Percentiles rank a stretch among this genome's conserved stretches.
Conservation (phyloP, 2,329 filamentous ascomycete genomes). For the Huntiella decipiens region DNA sequence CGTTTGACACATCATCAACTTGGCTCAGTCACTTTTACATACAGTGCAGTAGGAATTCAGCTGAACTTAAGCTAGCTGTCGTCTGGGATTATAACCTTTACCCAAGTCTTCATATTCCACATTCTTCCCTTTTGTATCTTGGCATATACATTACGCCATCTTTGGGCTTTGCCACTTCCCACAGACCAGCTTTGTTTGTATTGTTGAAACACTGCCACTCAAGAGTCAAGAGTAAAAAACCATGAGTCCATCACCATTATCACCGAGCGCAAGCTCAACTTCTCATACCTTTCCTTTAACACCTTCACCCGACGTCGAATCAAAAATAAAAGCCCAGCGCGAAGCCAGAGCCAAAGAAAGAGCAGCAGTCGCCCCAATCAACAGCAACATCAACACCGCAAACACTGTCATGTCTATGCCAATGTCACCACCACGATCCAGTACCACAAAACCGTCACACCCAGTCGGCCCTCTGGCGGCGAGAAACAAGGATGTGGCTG, state of each 20-base stretch:
- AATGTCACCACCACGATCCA: background rate
- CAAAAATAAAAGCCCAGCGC: background rate
- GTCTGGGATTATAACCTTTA: too few species aligned
- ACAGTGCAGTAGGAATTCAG: too few species aligned
- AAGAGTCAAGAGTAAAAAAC: background rate
- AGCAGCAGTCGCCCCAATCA: background rate
- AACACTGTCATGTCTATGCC: background rate
- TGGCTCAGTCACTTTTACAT: too few species aligned
- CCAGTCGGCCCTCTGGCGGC: background rate
- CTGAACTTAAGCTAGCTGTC: too few species aligned
- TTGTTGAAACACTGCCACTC: background rate
- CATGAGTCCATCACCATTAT: background rate
- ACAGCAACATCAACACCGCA: background rate
- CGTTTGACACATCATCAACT: too few species aligned
- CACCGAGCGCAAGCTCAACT: background rate
- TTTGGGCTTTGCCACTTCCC: too few species aligned
- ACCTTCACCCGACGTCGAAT: slow-evolving; percentile 7
- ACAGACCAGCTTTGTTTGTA: too few species aligned
- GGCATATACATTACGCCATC: too few species aligned
- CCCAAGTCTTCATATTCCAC: too few species aligned
- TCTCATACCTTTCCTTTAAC: slow-evolving; percentile 8
- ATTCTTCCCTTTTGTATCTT: too few species aligned
- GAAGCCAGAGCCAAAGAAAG: background rate
- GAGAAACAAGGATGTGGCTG: too few species aligned
- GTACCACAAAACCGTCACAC: background rate